A percentile compares a stretch with the other conserved stretches of the same genome.
Conservation (phyloP, 306 rosid genomes). For the Notholithocarpus densiflorus region DNA sequence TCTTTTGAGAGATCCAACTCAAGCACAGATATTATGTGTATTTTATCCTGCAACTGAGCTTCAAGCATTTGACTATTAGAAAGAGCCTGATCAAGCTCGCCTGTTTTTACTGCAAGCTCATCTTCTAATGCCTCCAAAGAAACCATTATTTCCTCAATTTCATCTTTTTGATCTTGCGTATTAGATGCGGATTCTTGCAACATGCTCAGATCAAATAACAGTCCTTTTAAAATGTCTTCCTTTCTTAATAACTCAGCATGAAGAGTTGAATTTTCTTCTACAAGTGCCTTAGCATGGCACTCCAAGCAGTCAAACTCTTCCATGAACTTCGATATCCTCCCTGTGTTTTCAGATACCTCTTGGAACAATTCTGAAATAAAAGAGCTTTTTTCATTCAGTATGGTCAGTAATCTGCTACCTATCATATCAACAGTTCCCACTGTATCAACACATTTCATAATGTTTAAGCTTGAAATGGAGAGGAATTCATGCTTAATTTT, state of each 20-base stretch:
- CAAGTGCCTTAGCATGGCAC: slow-evolving; percentile 42
- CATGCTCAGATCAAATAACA: slow-evolving; percentile 84
- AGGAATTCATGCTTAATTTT: slow-evolving; percentile 32
- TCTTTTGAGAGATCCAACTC: slow-evolving; percentile 55
- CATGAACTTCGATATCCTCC: slow-evolving; percentile 28
- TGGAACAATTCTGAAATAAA: slow-evolving; percentile 24
- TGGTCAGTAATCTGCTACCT: slow-evolving; percentile 17
- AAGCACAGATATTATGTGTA: slow-evolving; percentile 44
- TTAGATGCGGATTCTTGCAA: slow-evolving; percentile 93
- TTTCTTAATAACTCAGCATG: slow-evolving; percentile 66
- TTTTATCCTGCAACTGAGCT: slow-evolving; percentile 58
- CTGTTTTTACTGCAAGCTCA: slow-evolving; percentile 62
- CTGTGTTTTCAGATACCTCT: slow-evolving; percentile 33
- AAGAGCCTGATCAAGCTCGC: slow-evolving; percentile 56
- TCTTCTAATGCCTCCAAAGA: slow-evolving; percentile 57
- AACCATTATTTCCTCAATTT: slow-evolving; percentile 52
- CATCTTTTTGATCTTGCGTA: slow-evolving; percentile 74
- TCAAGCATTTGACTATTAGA: slow-evolving; percentile 51
- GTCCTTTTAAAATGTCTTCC: slow-evolving; percentile 78
- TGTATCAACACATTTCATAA: slow-evolving; percentile 26
- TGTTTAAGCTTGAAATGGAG: slow-evolving; percentile 24
- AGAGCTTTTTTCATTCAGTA: slow-evolving; percentile 27
- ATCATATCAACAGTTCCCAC: slow-evolving; percentile 24
- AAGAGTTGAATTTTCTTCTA: slow-evolving; percentile 36
- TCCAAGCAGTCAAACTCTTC: slow-evolving; percentile 43